phyloP scores from a whole-genome alignment of 2,329 filamentous ascomycete genomes.

The Paecilomyces variotii region DNA sequence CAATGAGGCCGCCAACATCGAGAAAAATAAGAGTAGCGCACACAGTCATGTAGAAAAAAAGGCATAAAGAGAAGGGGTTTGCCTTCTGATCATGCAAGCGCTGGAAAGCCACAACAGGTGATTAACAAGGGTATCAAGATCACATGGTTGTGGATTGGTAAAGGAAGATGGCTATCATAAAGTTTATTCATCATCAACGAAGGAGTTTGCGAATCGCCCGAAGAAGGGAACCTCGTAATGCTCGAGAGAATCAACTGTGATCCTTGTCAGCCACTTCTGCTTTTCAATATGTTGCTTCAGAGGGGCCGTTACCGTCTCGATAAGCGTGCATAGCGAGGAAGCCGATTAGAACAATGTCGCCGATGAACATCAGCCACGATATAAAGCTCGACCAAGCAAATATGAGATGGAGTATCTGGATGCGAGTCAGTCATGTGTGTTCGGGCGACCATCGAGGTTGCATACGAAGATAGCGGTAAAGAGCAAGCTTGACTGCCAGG shows the following conservation, averaged over 20 bases:
- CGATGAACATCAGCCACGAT: constrained; percentile 72
- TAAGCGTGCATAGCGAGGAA: constrained; percentile 75
- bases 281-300: neutral
- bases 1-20: neutral
- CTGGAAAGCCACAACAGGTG: constrained; percentile 3
- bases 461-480: constrained; percentile 61
- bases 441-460: constrained; percentile 6
- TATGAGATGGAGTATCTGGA: constrained; percentile 72
- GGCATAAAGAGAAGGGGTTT: neutral
- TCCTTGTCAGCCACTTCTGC: neutral
- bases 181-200: constrained; percentile 74
- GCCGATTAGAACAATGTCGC: constrained; percentile 67
- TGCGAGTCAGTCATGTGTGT: constrained; percentile 1
- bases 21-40: neutral
- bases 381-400: constrained; percentile 78
- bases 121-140: constrained; percentile 11
- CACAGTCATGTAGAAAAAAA: neutral
- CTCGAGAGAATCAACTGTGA: constrained; percentile 52
- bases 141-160: constrained; percentile 4
- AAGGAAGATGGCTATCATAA: constrained; percentile 2
- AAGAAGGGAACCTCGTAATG: constrained; percentile 83
- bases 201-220: constrained; percentile 74
- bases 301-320: constrained; percentile 57
- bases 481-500: constrained; percentile 83
- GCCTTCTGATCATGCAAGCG: constrained; percentile 2